Evolutionary conservation across 345 rosid species (phyloP).

Genomic region (Cochlearia excelsa): DNA sequence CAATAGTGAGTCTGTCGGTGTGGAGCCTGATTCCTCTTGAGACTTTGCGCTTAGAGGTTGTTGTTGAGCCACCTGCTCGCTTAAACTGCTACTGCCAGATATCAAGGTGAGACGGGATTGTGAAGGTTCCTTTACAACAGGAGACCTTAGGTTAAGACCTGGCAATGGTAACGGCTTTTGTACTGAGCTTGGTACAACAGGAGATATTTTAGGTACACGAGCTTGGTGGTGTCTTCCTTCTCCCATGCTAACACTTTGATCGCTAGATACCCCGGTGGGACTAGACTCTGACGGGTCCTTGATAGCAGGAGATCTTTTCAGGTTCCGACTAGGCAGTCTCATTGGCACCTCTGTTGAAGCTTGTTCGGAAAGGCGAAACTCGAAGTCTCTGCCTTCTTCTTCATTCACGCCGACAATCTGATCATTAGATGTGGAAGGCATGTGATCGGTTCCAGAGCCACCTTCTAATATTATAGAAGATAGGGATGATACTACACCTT

Average conservation of each 20-base stretch:
- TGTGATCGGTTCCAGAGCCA: slow-evolving; percentile 37
- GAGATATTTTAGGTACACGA: slow-evolving; percentile 39
- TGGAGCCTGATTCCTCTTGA: slow-evolving; percentile 40
- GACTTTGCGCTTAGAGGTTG: slow-evolving; percentile 39
- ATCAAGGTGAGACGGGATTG: slow-evolving; percentile 35
- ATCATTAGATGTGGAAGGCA: slow-evolving; percentile 44
- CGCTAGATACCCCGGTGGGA: slow-evolving; percentile 27
- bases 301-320: slow-evolving; percentile 37
- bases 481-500: slow-evolving; percentile 33
- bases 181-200: slow-evolving; percentile 1
- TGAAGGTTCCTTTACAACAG: slow-evolving; percentile 39
- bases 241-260: slow-evolving; percentile 35
- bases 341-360: slow-evolving; percentile 38
- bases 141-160: slow-evolving; percentile 37
- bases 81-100: slow-evolving; percentile 44
- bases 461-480: slow-evolving; percentile 41
- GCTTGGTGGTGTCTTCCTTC: slow-evolving; percentile 23
- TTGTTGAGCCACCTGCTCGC: slow-evolving; percentile 39
- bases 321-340: slow-evolving; percentile 40
- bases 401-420: slow-evolving; percentile 36
- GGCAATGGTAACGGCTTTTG: slow-evolving; percentile 37
- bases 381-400: slow-evolving; percentile 21
- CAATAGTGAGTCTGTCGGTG: slow-evolving; percentile 40
- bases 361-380: slow-evolving; percentile 34
- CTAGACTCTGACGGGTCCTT: slow-evolving; percentile 32